Evolutionary conservation across 2,329 filamentous ascomycete species (phyloP).

Genomic region (Bipolaris zeicola): DNA sequence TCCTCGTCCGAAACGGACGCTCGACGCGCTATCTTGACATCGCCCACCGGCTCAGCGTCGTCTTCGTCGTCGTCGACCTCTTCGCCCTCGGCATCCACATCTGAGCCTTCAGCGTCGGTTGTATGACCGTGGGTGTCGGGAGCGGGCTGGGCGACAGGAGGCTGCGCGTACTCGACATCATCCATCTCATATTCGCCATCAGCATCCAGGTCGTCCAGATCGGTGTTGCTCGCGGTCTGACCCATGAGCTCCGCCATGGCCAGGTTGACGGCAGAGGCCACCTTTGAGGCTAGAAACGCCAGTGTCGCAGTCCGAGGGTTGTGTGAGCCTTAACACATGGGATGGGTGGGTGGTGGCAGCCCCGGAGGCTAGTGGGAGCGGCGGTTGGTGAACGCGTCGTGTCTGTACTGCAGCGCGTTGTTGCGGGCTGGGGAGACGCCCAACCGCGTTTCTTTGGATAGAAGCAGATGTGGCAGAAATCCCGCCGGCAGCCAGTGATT

Average conservation of each 20-base stretch:
- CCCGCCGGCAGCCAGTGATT: conserved; percentile 1
- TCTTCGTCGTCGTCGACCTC: conserved; percentile 60
- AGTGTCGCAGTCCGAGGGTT: conserved; percentile 33
- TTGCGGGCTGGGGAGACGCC: conserved; percentile 13
- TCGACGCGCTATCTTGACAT: conserved; percentile 49
- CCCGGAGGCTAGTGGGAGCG: conserved; percentile 35
- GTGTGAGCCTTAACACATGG: conserved; percentile 29
- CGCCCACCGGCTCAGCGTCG: conserved; percentile 53
- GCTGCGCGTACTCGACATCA: conserved; percentile 40
- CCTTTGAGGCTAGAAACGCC: conserved; percentile 45
- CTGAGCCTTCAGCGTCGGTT: conserved; percentile 50
- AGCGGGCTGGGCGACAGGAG: conserved; percentile 19
- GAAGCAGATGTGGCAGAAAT: conserved; percentile 10
- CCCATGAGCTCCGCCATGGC: conserved; percentile 51
- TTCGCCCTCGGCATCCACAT: conserved; percentile 51
- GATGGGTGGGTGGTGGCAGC: conserved; percentile 29
- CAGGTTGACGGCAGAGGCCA: conserved; percentile 50
- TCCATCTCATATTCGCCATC: conserved; percentile 50
- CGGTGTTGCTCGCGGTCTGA: conserved; percentile 39
- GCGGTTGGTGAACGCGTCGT: conserved; percentile 35
- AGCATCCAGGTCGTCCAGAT: conserved; percentile 45
- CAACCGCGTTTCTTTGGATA: conserved; percentile 13
- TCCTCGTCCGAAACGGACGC: conserved; percentile 47
- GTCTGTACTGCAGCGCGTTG: conserved; percentile 34
- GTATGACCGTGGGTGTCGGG: conserved; percentile 39